phyloP scores from a whole-genome alignment of 208 protist genomes.

The Trichomonas vaginalis region DNA sequence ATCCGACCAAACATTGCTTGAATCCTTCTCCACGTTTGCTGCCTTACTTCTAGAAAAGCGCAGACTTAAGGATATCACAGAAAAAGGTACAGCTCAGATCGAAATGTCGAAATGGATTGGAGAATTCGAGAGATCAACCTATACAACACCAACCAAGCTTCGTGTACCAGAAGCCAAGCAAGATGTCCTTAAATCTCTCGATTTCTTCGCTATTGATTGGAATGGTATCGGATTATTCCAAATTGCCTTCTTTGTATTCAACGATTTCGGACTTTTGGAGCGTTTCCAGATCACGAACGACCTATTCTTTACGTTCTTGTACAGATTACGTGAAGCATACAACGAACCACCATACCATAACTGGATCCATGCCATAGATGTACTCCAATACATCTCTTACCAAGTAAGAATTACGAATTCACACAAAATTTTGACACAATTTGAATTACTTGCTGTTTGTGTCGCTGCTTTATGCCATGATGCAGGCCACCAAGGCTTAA shows the following conservation, averaged over 20 bases:
- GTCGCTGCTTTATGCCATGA: slow-evolving; percentile 74
- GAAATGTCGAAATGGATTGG: not conserved
- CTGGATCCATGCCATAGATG: slow-evolving; percentile 47
- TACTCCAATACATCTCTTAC: slow-evolving; percentile 42
- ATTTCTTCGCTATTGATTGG: not conserved
- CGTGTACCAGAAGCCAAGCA: not conserved
- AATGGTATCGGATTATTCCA: not conserved
- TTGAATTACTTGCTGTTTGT: slow-evolving; percentile 62
- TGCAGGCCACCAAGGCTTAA: slow-evolving; percentile 79
- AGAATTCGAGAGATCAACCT: not conserved
- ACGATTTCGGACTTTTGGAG: slow-evolving; percentile 12
- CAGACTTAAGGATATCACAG: not conserved
- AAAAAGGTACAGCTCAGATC: not conserved
- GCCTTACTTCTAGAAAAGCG: not conserved
- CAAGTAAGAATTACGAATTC: slow-evolving; percentile 37
- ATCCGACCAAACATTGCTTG: not conserved
- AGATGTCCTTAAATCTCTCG: not conserved
- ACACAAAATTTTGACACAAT: slow-evolving; percentile 36
- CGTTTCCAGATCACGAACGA: slow-evolving; percentile 1
- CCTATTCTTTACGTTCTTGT: slow-evolving; percentile 7
- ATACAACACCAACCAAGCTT: not conserved
- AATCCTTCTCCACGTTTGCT: not conserved
- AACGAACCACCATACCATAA: slow-evolving; percentile 51
- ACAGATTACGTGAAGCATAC: not conserved
- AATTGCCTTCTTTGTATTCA: not conserved